These are phyloP conservation scores for Microbotryum lychnidis-dioicae DNA, from an alignment of 1,284 basidiomycete genomes.

Conservation along the genomic window DNA sequence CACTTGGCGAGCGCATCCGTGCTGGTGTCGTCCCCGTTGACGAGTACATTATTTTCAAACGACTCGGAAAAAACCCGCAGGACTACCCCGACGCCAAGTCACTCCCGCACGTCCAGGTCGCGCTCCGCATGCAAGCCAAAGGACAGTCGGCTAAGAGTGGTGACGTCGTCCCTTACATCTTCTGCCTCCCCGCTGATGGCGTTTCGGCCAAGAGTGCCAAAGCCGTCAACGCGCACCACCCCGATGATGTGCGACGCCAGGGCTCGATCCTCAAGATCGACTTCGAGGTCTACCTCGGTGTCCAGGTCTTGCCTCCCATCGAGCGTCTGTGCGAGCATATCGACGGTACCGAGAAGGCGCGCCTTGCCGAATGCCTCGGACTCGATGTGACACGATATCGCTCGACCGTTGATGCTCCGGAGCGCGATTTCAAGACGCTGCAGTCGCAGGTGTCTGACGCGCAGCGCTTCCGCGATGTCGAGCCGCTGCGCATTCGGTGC, in stretches of 20 bases:
- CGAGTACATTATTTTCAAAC: conserved; percentile 92
- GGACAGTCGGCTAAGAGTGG: conserved; percentile 72
- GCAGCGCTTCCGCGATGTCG: conserved; percentile 71
- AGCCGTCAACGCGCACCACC: conserved; percentile 85
- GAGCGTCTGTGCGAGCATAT: conserved; percentile 93
- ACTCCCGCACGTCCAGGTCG: conserved; percentile 96
- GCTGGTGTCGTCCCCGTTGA: conserved; percentile 71
- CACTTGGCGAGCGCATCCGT: conserved; percentile 66
- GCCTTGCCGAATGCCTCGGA: conserved; percentile 89
- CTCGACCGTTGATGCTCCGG: conserved; percentile 49
- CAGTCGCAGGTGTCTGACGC: conserved; percentile 85
- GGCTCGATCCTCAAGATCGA: conserved; percentile 64
- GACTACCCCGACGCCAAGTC: conserved; percentile 93
- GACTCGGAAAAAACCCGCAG: conserved; percentile 86
- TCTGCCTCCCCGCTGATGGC: conserved; percentile 72
- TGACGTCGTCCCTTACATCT: conserved; percentile 94
- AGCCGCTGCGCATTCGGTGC: conserved; percentile 64
- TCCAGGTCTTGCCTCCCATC: conserved; percentile 88
- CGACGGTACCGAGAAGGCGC: conserved; percentile 83
- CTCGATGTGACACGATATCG: conserved; percentile 75
- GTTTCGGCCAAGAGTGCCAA: conserved; percentile 66
- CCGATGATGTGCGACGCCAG: conserved; percentile 75
- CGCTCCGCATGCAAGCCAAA: conserved; percentile 77
- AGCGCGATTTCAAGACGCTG: conserved; percentile 66
- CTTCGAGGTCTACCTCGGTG: conserved; percentile 82